A percentile compares a stretch with the other conserved stretches of the same genome.
Conservation (phyloP, 208 protist species). For the Novymonas esmeraldas region DNA sequence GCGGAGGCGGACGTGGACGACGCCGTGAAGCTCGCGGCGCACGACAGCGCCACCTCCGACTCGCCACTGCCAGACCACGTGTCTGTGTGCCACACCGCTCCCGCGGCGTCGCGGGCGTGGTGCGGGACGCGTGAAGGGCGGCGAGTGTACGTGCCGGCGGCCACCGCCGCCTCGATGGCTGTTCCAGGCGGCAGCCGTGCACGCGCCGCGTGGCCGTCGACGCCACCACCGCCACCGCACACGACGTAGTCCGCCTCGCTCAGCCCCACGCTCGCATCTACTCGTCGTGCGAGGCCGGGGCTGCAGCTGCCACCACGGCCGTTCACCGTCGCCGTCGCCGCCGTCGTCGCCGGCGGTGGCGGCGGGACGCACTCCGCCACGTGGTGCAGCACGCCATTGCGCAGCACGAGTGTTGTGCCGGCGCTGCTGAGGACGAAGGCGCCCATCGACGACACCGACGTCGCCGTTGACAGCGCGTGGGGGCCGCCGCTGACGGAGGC, state of each 20-base stretch:
- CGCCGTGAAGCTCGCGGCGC: slow-evolving; percentile 28
- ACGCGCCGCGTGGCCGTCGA: neutral
- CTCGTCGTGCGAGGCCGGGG: too few species aligned
- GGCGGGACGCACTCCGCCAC: slow-evolving; percentile 1
- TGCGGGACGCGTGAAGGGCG: slow-evolving; percentile 5
- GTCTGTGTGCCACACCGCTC: neutral
- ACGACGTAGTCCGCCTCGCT: neutral
- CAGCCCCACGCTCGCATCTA: too few species aligned
- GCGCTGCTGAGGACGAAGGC: slow-evolving; percentile 21
- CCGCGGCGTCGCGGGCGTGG: neutral
- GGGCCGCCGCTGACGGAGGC: slow-evolving; percentile 1
- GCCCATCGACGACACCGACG: slow-evolving; percentile 27
- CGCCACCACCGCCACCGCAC: neutral
- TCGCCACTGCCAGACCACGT: slow-evolving; percentile 1
- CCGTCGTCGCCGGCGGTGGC: neutral
- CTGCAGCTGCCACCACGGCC: neutral
- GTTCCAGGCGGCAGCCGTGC: slow-evolving; percentile 19
- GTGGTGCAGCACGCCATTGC: slow-evolving; percentile 5
- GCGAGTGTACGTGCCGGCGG: slow-evolving; percentile 6
- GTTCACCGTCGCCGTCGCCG: neutral
- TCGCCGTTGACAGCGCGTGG: slow-evolving; percentile 5
- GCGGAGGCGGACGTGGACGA: slow-evolving; percentile 21
- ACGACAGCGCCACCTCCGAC: slow-evolving; percentile 28
- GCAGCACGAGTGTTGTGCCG: slow-evolving; percentile 21
- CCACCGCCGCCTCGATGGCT: slow-evolving; percentile 21